A percentile compares a stretch with the other conserved stretches of the same genome.
These are phyloP conservation scores for Breynia disticha DNA, from an alignment of 441 rosid species.

Conservation along the genomic window DNA sequence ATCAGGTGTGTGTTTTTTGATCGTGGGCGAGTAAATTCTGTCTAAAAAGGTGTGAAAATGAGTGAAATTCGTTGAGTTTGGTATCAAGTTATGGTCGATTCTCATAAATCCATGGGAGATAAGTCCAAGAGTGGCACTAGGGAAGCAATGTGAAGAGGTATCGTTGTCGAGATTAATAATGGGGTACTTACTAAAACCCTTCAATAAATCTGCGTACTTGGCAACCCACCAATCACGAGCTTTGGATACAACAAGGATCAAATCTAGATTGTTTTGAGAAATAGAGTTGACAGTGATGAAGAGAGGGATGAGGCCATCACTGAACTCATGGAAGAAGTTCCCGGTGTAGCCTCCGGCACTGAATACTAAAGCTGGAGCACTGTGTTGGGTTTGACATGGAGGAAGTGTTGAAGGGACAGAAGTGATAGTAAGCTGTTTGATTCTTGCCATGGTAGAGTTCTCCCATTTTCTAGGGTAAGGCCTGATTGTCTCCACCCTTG, in stretches of 20 bases:
- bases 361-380: conserved; percentile 43
- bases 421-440: conserved; percentile 32
- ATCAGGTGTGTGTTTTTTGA: neutral
- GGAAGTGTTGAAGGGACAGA: conserved; percentile 22
- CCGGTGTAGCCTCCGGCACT: conserved; percentile 62
- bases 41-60: conserved; percentile 35
- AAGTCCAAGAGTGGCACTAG: conserved; percentile 35
- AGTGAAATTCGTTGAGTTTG: conserved; percentile 26
- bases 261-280: conserved; percentile 23
- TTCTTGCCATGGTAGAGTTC: conserved; percentile 17
- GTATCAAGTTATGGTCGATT: conserved; percentile 23
- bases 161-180: conserved; percentile 35
- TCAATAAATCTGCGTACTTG: conserved; percentile 31
- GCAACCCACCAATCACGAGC: conserved; percentile 55
- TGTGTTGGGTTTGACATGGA: conserved; percentile 26
- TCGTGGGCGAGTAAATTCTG: conserved; percentile 19
- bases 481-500: conserved; percentile 26
- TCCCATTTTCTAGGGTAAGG: conserved; percentile 56
- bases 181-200: conserved; percentile 30
- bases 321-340: conserved; percentile 53
- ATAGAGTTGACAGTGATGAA: conserved; percentile 40
- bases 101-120: conserved; percentile 47
- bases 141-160: conserved; percentile 37
- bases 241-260: conserved; percentile 30
- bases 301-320: conserved; percentile 53